phyloP scores from a whole-genome alignment of 2,329 filamentous ascomycete genomes.

The Calonectria pseudoreteaudii region DNA sequence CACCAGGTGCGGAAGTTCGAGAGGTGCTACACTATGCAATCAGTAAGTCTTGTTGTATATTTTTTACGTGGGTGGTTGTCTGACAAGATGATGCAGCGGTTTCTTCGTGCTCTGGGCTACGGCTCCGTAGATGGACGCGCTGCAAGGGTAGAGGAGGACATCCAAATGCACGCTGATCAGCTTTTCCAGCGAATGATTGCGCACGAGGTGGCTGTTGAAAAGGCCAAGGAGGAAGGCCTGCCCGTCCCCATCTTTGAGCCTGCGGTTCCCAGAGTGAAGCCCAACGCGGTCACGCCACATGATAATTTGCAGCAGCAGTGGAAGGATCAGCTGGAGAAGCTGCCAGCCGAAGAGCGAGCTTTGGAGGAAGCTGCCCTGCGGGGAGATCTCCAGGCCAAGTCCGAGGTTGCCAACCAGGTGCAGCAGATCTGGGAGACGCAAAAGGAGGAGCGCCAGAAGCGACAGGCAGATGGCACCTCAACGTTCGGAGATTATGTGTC shows the following conservation, averaged over 20 bases:
- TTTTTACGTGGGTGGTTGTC: background rate
- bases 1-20: conserved; percentile 83
- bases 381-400: conserved; percentile 71
- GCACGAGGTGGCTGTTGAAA: conserved; percentile 81
- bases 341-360: conserved; percentile 68
- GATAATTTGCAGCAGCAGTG: conserved; percentile 63
- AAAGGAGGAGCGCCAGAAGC: conserved; percentile 66
- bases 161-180: conserved; percentile 95
- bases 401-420: conserved; percentile 70
- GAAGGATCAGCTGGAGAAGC: conserved; percentile 67
- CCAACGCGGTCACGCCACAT: conserved; percentile 45
- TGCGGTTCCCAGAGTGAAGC: conserved; percentile 56
- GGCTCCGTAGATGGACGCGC: conserved; percentile 75
- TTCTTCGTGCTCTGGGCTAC: conserved; percentile 92
- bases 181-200: conserved; percentile 89
- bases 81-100: conserved; percentile 67
- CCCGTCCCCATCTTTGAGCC: conserved; percentile 70
- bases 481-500: conserved; percentile 47
- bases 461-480: conserved; percentile 46
- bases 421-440: conserved; percentile 55
- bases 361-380: conserved; percentile 73
- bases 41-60: conserved; percentile 60
- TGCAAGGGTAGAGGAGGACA: conserved; percentile 80
- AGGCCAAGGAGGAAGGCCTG: conserved; percentile 72
- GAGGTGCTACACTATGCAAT: conserved; percentile 90